Evolutionary conservation across 2,329 filamentous ascomycete species (phyloP), one percentile per base, ranked within the genome.

Genomic region (Monosporascus ibericus): DNA sequence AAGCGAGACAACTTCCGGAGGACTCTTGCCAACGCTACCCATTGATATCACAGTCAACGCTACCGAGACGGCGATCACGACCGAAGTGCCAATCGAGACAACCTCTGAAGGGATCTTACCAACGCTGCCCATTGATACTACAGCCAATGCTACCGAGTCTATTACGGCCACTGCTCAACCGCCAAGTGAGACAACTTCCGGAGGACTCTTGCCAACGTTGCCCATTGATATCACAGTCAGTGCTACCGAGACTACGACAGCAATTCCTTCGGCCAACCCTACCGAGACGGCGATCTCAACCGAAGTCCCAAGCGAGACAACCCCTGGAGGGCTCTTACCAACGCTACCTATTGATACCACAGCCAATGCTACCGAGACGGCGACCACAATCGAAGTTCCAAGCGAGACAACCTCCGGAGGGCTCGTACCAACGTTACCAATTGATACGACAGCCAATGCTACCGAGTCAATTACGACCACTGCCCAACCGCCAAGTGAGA

Each of bases 281-380:
- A 44, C 40, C 6, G 40, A 18, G 11, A 24, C 49, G 27, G 24
- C 51, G n/a, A 36, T 50, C 4, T n/a, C 53, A 6, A 37, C 6
- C 24, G 5, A 25, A 25, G 36, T 39, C 18, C 6, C 38, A 46
- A 42, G 52, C 15, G 20, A 24, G 8, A 25, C 42, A 6, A 6
- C 40, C 17, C 25, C 42, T 5, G 42, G 42, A 18, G 42, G 42
- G 24, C 24, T 44, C 17, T 37, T 52, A 14, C 49, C 30, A 17
- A 34, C 14, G 46, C 50, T 8, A n/a, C 14, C 30, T 17, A 49
- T 52, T 11, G 38, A 36, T 17, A 48, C 9, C 49, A 49, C 47
- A 14, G 39, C 54, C 6, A 55, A 47, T n/a, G 39, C 52, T n/a
- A 54, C 40, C 44, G 49, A 56, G 18, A 53, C 57, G 4, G 3